Base-by-base conservation (phyloP, 805 yeast genomes). In the Candida golubevii region DNA sequence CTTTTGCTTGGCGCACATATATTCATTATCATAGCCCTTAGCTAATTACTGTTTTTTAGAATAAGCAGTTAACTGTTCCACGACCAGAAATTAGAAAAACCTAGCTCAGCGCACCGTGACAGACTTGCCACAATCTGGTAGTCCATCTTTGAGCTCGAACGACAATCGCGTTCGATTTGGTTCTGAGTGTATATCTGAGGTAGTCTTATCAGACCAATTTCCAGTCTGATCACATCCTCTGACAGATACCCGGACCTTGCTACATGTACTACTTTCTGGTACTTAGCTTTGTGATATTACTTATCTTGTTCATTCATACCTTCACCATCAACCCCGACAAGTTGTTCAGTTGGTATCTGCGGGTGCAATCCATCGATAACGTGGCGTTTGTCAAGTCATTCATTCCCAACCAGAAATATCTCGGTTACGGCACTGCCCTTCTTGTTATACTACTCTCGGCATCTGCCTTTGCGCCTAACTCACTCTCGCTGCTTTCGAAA, bases 341-440 rank as follows among this genome's bases (percentile, higher is more conserved):
- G 26, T 38, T 38, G 42, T 14, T 38, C 15, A 18, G 33, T n/a
- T 14, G 36, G n/a, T 6, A 28, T 15, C 39, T 32, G 36, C 39
- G 15, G 14, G 27, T 14, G 33, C 33, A 31, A 8, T 27, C 11
- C 35, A 9, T 35, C 38, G 31, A 36, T 26, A 39, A 11, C 37
- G 41, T 44, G 39, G 6, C 38, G 27, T 26, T 41, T 26, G 13
- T 36, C 23, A 41, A 32, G 14, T 10, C 36, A 11, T 9, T 38
- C 26, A 12, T 35, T 11, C 27, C 14, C 26, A 33, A 18, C 28
- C 47, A 34, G 12, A 48, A 46, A 27, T 35, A n/a, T 30, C 28
- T 44, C 8, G 50, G 44, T 11, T 26, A 46, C 18, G 44, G 44
- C 27, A 39, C 50, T 15, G 46, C 51, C 13, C 27, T 48, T 9